phyloP scores from a whole-genome alignment of 306 rosid genomes.

The Hippophae tibetana region DNA sequence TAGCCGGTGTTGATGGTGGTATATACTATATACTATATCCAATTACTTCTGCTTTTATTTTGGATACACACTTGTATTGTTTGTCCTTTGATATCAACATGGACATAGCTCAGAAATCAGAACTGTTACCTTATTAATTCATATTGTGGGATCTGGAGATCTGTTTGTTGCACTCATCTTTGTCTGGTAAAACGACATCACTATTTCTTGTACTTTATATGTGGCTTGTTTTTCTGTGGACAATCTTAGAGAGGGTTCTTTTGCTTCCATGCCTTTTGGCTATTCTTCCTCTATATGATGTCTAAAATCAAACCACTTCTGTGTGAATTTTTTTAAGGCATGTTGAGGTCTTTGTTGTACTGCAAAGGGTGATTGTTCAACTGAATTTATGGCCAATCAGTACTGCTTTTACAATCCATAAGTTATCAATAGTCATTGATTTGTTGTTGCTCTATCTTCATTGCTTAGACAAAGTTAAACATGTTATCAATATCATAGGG shows the following conservation, averaged over 20 bases:
- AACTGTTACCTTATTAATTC: neutral
- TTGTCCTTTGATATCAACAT: conserved; percentile 11
- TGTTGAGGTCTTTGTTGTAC: conserved; percentile 18
- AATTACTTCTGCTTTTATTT: conserved; percentile 13
- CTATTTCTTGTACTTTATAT: conserved; percentile 4
- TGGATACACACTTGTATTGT: conserved; percentile 12
- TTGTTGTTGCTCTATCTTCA: neutral
- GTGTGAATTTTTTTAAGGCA: conserved; percentile 15
- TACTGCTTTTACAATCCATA: conserved; percentile 9
- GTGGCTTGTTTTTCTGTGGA: conserved; percentile 8
- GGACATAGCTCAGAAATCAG: neutral
- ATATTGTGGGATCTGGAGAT: neutral
- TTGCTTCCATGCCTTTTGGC: neutral
- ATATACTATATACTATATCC: neutral
- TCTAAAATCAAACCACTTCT: neutral
- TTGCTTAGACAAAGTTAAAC: neutral
- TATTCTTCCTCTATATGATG: neutral
- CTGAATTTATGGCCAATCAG: conserved; percentile 17
- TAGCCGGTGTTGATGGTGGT: conserved; percentile 22
- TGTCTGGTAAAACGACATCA: conserved; percentile 1
- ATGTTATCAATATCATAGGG: neutral
- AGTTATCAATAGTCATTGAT: neutral
- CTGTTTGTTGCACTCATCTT: conserved; percentile 12
- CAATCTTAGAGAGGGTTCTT: conserved; percentile 2
- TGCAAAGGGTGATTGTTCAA: conserved; percentile 20